Evolutionary conservation across 148 eudicot genomes (phyloP).

Genomic region (Camellia sinensis): DNA sequence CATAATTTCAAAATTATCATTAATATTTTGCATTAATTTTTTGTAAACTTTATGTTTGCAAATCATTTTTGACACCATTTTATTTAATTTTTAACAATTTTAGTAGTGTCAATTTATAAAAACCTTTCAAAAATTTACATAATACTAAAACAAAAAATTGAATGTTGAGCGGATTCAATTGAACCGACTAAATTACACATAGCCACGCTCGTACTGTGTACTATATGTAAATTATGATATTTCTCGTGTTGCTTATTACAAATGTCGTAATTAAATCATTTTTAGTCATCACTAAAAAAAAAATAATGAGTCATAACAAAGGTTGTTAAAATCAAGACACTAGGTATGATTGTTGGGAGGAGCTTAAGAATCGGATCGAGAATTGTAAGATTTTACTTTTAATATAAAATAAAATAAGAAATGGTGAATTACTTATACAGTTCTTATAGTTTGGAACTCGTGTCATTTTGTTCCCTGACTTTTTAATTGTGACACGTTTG

Average conservation of each 20-base stretch:
- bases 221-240: neutral
- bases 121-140: neutral
- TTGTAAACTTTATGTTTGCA: neutral
- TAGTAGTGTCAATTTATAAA: too few species aligned
- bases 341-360: neutral
- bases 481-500: too few species aligned
- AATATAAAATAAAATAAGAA: neutral
- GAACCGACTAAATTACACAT: neutral
- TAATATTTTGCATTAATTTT: neutral
- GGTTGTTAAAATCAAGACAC: neutral
- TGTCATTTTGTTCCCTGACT: too few species aligned
- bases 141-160: neutral
- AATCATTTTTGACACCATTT: too few species aligned
- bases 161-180: neutral
- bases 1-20: neutral
- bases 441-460: neutral
- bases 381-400: neutral
- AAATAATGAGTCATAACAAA: neutral
- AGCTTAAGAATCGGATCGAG: neutral
- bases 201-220: neutral
- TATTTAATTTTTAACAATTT: too few species aligned
- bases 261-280: too few species aligned
- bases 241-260: neutral
- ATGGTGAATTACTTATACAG: neutral
- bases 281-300: neutral